Base-by-base conservation (phyloP, 2,329 filamentous ascomycete genomes). In the Daldinia sp. region DNA sequence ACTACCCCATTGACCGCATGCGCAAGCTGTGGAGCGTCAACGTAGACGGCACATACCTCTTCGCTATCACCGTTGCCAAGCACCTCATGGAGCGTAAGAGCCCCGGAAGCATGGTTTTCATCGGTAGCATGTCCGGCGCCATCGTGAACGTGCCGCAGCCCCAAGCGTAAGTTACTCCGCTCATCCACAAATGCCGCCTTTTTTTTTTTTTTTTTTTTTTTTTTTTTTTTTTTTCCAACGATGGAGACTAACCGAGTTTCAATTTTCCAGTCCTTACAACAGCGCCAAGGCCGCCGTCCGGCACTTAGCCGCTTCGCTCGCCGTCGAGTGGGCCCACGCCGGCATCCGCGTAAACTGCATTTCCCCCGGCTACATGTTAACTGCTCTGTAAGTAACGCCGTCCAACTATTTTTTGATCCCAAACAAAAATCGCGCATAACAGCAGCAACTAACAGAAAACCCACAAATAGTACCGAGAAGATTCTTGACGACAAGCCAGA, bases 121-220 rank as follows among this genome's bases (percentile, higher is more conserved):
- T 97, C 76, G 95, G 94, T 30, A 96, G 92, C 86, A 98, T 98
- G 94, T 94, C 92, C 58, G 95, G 94, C 50, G 83, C 91, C 62
- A 94, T 98, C 75, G 95, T 98, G 81, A 98, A 98, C 77, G 92
- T 98, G 7, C 95, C 95, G 15, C 95, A 98, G 80, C 94, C 93
- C 0, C 95, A 98, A 79, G 93, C 89, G 85, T 87, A 75, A 80
- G 85, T 79, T 18, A 23, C 53, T 30, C 28, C 26, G 23, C 39
- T 48, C 20, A 2, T 2, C 20, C 20, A 23, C 20, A 23, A 23
- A 23, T 23, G 20, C n/a, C n/a, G n/a, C n/a, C n/a, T n/a, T n/a
- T n/a, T n/a, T 33, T 6, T 33, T 33, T 3, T 33, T 30, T 30
- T 30, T 30, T 30, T 30, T 30, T 30, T 30, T 30, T 30, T 30